A percentile compares a stretch with the other conserved stretches of the same genome.
These are phyloP conservation scores for Blastomyces parvus DNA, from an alignment of 2,329 filamentous ascomycete species.

Conservation along the genomic window DNA sequence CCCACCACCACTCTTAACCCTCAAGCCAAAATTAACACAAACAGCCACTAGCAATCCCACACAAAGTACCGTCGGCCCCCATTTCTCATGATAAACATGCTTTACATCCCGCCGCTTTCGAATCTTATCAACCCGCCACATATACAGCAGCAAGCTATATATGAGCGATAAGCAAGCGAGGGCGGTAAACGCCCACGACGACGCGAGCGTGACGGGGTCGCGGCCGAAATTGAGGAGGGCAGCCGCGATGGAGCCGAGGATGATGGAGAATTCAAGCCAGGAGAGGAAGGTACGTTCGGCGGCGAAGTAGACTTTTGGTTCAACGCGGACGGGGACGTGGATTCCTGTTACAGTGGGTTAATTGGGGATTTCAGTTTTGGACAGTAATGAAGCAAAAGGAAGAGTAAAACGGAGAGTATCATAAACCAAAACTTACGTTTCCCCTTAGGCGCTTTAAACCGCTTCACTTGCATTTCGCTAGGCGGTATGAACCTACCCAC, in stretches of 20 bases:
- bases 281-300: constrained; percentile 92
- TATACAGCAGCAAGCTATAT: constrained; percentile 75
- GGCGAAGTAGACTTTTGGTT: constrained; percentile 96
- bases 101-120: constrained; percentile 71
- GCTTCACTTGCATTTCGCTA: constrained; percentile 38
- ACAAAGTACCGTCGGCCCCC: constrained; percentile 73
- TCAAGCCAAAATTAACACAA: constrained; percentile 67
- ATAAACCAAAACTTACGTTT: constrained; percentile 35
- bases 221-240: constrained; percentile 72
- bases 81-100: constrained; percentile 69
- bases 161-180: constrained; percentile 68
- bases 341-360: constrained; percentile 65
- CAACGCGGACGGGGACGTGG: constrained; percentile 88
- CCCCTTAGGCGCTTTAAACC: constrained; percentile 50
- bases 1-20: constrained; percentile 54
- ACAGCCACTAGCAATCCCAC: constrained; percentile 63
- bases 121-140: constrained; percentile 82
- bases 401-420: no score
- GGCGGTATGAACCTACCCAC: constrained; percentile 35
- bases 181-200: constrained; percentile 69
- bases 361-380: neutral
- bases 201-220: constrained; percentile 53
- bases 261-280: constrained; percentile 96
- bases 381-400: no score
- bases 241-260: constrained; percentile 78